These are phyloP conservation scores for Oryza meridionalis DNA, from an alignment of 176 grass and related monocot species.

Conservation along the genomic window DNA sequence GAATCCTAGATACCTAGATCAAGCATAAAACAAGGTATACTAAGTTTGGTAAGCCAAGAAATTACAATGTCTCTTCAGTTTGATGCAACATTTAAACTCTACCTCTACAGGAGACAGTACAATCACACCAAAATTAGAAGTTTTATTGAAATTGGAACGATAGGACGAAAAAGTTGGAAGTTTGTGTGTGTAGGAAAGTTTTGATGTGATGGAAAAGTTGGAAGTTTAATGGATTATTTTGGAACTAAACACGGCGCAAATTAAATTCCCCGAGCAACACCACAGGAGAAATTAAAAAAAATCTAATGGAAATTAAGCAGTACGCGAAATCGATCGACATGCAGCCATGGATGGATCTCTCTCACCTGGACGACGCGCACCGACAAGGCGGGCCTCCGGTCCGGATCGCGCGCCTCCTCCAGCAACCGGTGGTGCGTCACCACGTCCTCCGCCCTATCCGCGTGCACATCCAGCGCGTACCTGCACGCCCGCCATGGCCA, in stretches of 20 bases:
- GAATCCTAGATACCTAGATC: conserved; percentile 48
- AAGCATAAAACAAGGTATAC: not conserved
- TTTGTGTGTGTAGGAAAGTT: no score
- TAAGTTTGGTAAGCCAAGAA: not conserved
- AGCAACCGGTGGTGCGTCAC: conserved; percentile 69
- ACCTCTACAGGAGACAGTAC: no score
- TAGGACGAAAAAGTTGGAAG: no score
- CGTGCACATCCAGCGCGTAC: conserved; percentile 74
- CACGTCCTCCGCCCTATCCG: conserved; percentile 75
- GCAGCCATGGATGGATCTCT: conserved; percentile 37
- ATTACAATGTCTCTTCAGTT: no score
- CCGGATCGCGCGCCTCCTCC: conserved; percentile 53
- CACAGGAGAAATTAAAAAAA: not conserved
- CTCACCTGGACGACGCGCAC: conserved; percentile 65
- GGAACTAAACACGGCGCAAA: no score
- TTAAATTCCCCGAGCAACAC: not conserved
- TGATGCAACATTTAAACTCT: not conserved
- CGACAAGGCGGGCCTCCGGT: conserved; percentile 43
- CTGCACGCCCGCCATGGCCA: conserved; percentile 22
- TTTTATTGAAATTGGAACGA: no score
- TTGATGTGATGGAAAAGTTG: no score
- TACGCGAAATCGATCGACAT: conserved; percentile 25
- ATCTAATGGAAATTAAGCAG: not conserved
- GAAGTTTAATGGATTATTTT: no score
- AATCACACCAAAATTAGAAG: no score